phyloP scores from a whole-genome alignment of 2,329 filamentous ascomycete species.

The Sporothrix euskadiensis region DNA sequence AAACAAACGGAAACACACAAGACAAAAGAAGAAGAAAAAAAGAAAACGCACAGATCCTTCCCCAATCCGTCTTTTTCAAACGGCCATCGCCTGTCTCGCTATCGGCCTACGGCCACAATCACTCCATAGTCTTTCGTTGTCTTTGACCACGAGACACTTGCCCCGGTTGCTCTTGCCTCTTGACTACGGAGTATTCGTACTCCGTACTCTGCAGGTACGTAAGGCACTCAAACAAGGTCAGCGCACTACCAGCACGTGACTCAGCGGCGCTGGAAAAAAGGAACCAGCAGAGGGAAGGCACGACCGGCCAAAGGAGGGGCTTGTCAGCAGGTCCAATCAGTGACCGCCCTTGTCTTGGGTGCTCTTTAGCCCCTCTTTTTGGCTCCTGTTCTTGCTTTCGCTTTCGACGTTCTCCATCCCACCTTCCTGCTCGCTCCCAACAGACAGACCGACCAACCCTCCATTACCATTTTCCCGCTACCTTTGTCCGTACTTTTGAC shows the following conservation, averaged over 20 bases:
- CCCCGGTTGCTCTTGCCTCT: no score
- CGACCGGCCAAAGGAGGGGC: conserved; percentile 19
- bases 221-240: conserved; percentile 7
- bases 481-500: conserved; percentile 10
- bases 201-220: not conserved
- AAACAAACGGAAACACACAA: not conserved
- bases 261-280: conserved; percentile 2
- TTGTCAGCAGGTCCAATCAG: conserved; percentile 21
- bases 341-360: not conserved
- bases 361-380: conserved; percentile 19
- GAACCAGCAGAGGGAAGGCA: not conserved
- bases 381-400: not conserved
- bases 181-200: no score
- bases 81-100: not conserved
- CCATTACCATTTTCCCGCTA: conserved; percentile 13
- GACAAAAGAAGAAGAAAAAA: not conserved
- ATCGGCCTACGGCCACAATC: not conserved
- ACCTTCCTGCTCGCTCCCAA: conserved; percentile 17
- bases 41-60: not conserved
- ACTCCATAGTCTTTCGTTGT: conserved; percentile 15
- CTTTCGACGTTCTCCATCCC: not conserved
- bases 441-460: conserved; percentile 24
- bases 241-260: conserved; percentile 19
- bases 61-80: conserved; percentile 10
- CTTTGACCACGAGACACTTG: not conserved